Evolutionary conservation across 2,329 filamentous ascomycete genomes (phyloP), one percentile per base, ranked within the genome.

Genomic region (Cytospora chrysosperma): DNA sequence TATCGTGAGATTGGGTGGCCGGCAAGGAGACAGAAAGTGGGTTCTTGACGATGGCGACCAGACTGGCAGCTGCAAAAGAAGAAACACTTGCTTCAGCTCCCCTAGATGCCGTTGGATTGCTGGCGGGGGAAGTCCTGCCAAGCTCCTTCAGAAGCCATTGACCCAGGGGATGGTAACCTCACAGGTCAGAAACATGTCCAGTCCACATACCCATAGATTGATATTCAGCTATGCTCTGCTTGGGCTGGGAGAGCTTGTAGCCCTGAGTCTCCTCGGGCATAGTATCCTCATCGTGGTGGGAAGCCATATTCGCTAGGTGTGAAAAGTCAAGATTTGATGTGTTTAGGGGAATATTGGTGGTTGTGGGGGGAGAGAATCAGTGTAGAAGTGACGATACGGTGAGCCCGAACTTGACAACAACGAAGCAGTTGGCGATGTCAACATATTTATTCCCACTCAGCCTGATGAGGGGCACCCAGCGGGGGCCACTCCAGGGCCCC

Each of bases 211-310:
- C 95, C 80, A 99, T 90, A 77, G 97, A 84, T 75, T 94, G 85
- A 80, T 97, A 97, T 78, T 97, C 91, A 68, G 94, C 91, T 74
- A 99, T 85, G 71, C 92, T 96, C 86, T 98, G 97, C 89, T 97
- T 97, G 67, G 85, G 85, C 86, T 97, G 92, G 70, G 92, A 93
- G 75, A 97, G 90, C 87, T 96, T 97, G 89, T 97, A 98, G 76
- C 94, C 94, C 80, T 93, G 89, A 69, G 93, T 97, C 81, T 89
- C 85, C 81, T 95, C 91, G 68, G 92, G 89, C 77, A 90, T 83
- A 70, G 94, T 87, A 73, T 98, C 94, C 67, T 97, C 92, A 15
- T 91, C 85, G 69, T 88, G 82, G 74, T 85, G 81, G 71, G 87
- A 84, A 70, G 88, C 82, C 89, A 92, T 92, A 72, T 82, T 82